A percentile compares a stretch with the other conserved stretches of the same genome.
Conservation (phyloP, 148 eudicot species). For the Cornus florida region DNA sequence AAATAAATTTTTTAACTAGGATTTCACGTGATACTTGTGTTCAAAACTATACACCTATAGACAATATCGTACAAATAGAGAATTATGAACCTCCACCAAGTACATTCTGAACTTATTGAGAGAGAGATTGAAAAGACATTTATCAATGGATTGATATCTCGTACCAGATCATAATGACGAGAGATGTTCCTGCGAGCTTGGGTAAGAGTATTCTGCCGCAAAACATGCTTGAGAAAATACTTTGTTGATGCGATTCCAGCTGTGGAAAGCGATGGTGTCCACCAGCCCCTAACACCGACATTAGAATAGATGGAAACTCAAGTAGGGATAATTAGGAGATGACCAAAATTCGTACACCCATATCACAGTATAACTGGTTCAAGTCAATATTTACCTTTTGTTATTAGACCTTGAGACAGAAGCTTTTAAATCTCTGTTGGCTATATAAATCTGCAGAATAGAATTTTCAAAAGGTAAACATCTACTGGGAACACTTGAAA, state of each 20-base stretch:
- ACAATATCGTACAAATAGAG: not conserved
- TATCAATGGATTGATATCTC: not conserved
- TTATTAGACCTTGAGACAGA: conserved; percentile 30
- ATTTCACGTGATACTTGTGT: not conserved
- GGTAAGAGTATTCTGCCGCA: conserved; percentile 69
- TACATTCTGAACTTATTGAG: not conserved
- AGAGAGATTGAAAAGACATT: not conserved
- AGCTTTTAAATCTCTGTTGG: conserved; percentile 64
- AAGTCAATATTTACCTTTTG: conserved; percentile 41
- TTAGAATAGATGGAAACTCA: not conserved
- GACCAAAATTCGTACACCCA: not conserved
- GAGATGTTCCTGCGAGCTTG: conserved; percentile 54
- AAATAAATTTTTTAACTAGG: not conserved
- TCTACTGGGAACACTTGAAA: conserved; percentile 5
- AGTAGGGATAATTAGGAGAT: not conserved
- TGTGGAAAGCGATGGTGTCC: conserved; percentile 88
- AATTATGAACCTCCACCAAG: not conserved
- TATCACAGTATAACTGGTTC: not conserved
- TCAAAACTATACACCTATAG: not conserved
- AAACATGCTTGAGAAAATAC: conserved; percentile 76
- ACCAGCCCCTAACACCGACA: conserved; percentile 77
- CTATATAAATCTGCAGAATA: conserved; percentile 51
- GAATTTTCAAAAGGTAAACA: conserved; percentile 13
- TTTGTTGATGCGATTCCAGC: conserved; percentile 86
- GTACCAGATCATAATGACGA: conserved; percentile 77